Base-by-base conservation (phyloP, 768 basidiomycete genomes). In the Grammothele lineata region DNA sequence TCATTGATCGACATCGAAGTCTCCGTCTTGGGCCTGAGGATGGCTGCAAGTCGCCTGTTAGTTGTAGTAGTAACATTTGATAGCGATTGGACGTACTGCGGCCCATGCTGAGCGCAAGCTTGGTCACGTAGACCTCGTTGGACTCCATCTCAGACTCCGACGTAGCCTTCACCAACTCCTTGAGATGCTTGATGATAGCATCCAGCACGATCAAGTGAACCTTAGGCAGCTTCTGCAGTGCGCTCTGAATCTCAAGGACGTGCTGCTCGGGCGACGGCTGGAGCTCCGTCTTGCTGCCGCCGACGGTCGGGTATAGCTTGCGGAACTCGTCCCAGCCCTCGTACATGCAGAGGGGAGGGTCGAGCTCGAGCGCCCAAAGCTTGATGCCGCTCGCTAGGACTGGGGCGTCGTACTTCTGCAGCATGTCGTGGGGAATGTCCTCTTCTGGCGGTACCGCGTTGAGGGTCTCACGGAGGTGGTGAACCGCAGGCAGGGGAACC, bases 321-420 rank as follows among this genome's bases (percentile, higher is more conserved):
- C 89, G 78, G 51, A 94, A 73, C 24, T 96, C 93, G 35, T 94
- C 92, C 88, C 93, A 98, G 37, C 86, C 81, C 58, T 94, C 91
- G 74, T 85, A 95, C 38, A 87, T 69, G 15, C 81, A 77, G 10
- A 96, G 64, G 22, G 95, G 92, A 7, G 91, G 89, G 59, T 92
- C 83, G 22, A 98, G 76, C 64, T 98, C 94, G n/a, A 96, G 72
- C 19, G 84, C 62, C 89, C 92, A 97, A 12, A 98, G 69, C 67
- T 94, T 97, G 60, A 94, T 66, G 12, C 82, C 73, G 45, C 84
- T 83, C 2, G 94, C 93, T 24, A 95, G 77, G 17, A 95, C 82
- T 14, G 94, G 92, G 0, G 86, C 75, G 58, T 97, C 92, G 62
- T 87, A 91, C 53, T 82, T 82, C 22, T 73, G 72, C 14, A 89